Conservation (phyloP, 1,284 basidiomycete species). For the Xerocomus minutiporus region DNA sequence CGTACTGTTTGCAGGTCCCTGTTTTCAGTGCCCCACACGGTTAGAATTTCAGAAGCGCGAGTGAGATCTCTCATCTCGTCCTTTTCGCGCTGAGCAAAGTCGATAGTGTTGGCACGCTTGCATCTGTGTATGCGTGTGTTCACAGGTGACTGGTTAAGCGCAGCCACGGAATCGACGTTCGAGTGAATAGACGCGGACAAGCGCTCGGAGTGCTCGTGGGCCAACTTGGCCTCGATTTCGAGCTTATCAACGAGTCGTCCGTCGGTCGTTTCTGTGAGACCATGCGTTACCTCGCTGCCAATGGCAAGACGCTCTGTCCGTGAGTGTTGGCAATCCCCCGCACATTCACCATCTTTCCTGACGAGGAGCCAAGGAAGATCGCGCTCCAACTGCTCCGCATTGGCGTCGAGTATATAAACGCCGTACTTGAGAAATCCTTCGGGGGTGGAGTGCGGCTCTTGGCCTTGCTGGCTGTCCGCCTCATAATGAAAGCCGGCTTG, state of each 20-base stretch:
- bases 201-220: constrained; percentile 1
- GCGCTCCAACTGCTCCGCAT: constrained; percentile 26
- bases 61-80: constrained; percentile 90
- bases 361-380: constrained; percentile 30
- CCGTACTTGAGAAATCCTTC: constrained; percentile 50
- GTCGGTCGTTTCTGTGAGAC: constrained; percentile 23
- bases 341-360: constrained; percentile 26
- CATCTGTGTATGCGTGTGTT: constrained; percentile 30
- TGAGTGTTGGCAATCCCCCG: constrained; percentile 16
- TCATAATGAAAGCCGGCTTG: constrained; percentile 17
- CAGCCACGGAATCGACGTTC: background rate
- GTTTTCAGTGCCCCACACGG: constrained; percentile 30
- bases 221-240: constrained; percentile 21
- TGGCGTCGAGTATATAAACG: constrained; percentile 57
- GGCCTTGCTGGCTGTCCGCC: constrained; percentile 4
- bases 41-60: constrained; percentile 74
- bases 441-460: constrained; percentile 21
- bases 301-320: background rate
- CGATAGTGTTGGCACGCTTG: constrained; percentile 50
- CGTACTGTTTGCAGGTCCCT: constrained; percentile 17
- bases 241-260: constrained; percentile 19
- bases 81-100: constrained; percentile 75
- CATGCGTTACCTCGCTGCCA: constrained; percentile 10
- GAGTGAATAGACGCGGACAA: background rate
- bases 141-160: constrained; percentile 3